Evolutionary conservation across 129 eudicot genomes (phyloP), one percentile per base, ranked within the genome.

Genomic region (Lactuca sativa): DNA sequence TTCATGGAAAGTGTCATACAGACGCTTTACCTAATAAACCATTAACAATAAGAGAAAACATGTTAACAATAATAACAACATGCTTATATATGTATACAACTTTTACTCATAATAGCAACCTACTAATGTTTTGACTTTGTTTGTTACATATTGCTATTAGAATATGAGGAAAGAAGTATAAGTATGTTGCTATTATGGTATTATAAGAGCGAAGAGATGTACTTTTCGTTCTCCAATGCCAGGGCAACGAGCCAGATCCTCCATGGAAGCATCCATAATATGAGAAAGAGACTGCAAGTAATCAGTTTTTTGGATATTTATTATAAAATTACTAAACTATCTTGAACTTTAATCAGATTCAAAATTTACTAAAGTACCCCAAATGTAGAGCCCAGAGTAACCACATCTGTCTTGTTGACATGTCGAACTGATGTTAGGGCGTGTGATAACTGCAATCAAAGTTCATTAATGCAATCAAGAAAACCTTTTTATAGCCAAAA

Each of bases 201-300:
- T 64, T 25, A 78, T 54, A 30, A 70, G 67, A 58, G 60, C 30
- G 64, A 17, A n/a, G 51, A 72, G 66, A 53, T 34, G 41, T 83
- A 93, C 99, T 93, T 93, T 93, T 56, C 92, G 85, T 67, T 93
- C 99, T 48, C 99, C 99, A 61, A 93, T 93, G 77, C 99, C 99
- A 41, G 99, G 99, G 84, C 99, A 93, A 75, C 95, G 95, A 72
- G 97, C 92, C 40, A 93, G 83, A 75, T 93, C 99, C 82, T 93
- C 99, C 99, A 93, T 93, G 48, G 99, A 93, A 64, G 99, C 93
- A 83, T 93, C 99, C 99, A 93, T 93, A 15, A 93, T 83, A 83
- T 87, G 83, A 73, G 97, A 79, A 54, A 93, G 95, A 59, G 95
- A 86, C 99, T 93, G 87, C 64, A 64, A 59, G 30, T 31, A 78